Evolutionary conservation across 1,284 basidiomycete genomes (phyloP).

Genomic region (Mycena citricolor): DNA sequence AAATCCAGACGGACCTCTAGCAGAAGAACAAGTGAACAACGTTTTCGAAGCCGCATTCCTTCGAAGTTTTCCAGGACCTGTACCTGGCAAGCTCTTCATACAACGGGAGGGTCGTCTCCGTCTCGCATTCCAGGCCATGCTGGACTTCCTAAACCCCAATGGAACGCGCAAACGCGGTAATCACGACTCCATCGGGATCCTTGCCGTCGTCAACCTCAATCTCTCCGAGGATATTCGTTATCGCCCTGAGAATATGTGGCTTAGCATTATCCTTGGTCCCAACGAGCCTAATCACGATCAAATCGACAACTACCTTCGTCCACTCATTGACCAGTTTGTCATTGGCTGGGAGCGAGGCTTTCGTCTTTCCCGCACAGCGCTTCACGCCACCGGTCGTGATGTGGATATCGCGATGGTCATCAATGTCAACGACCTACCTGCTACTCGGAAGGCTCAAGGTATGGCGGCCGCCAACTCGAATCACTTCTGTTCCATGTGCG

Average conservation of each 20-base stretch:
- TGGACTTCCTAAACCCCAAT: constrained; percentile 22
- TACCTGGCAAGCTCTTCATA: constrained; percentile 18
- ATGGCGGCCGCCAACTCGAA: constrained; percentile 21
- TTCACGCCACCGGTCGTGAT: constrained; percentile 2
- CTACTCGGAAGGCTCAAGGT: constrained; percentile 23
- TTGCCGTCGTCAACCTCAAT: constrained; percentile 29
- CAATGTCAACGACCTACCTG: constrained; percentile 28
- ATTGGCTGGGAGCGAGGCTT: constrained; percentile 21
- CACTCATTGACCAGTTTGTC: constrained; percentile 23
- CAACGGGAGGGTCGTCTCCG: constrained; percentile 15
- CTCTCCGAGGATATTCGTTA: constrained; percentile 27
- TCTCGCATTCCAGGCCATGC: constrained; percentile 14
- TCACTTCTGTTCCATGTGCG: constrained; percentile 31
- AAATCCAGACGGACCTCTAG: constrained; percentile 7
- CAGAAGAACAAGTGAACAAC: constrained; percentile 16
- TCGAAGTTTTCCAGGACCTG: constrained; percentile 15
- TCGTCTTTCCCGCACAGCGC: constrained; percentile 15
- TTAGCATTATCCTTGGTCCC: constrained; percentile 31
- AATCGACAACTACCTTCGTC: constrained; percentile 22
- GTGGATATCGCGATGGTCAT: constrained; percentile 18
- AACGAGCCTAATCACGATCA: constrained; percentile 21
- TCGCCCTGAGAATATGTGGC: constrained; percentile 29
- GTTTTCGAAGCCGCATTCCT: constrained; percentile 21
- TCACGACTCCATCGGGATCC: constrained; percentile 23
- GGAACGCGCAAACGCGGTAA: constrained; percentile 18